Evolutionary conservation across 2,329 filamentous ascomycete species (phyloP), one percentile per base, ranked within the genome.

Genomic region (Colletotrichum sojae): DNA sequence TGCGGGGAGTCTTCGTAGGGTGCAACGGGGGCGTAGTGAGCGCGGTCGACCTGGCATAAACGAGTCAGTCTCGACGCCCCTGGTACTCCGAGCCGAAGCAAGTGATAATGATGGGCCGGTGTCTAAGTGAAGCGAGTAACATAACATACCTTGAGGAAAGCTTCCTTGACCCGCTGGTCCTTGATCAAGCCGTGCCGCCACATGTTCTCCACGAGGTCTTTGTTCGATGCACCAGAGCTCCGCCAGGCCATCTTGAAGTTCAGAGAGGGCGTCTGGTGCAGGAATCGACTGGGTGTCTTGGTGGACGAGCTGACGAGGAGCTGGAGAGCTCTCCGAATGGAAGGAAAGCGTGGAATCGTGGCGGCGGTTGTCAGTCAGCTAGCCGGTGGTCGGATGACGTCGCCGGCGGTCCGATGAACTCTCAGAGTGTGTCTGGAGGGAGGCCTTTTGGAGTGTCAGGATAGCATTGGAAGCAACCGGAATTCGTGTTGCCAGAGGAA

Each of bases 241-340:
- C 90, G 89, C 96, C 96, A 99, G 69, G 95, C 95, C 96, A 99
- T 98, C 69, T 69, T 79, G 74, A 78, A 61, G 58, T 43, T 3
- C 16, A 9, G 25, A 20, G 8, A 9, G 16, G 22, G 22, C 4
- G 40, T 36, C 13, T 48, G 18, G 25, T 66, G 66, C 13, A 69
- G 12, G 8, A 36, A 36, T 36, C 31, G 31, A 36, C 31, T 5
- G 13, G 31, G 52, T 39, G 67, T 36, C 43, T 18, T 15, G n/a
- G 55, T 60, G 5, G 36, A n/a, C 10, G 27, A 13, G 22, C 3
- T 27, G 22, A 13, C 8, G 54, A 39, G 52, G 46, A 69, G 59
- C 52, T 57, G 53, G 22, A 72, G 52, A 58, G 66, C 58, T 65
- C 55, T 58, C 56, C 49, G 25, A 15, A 36, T 20, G 13, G 18